Evolutionary conservation across 352 stramenopile genomes (phyloP), one percentile per base, ranked within the genome.

Genomic region (Phytopythium montanum): DNA sequence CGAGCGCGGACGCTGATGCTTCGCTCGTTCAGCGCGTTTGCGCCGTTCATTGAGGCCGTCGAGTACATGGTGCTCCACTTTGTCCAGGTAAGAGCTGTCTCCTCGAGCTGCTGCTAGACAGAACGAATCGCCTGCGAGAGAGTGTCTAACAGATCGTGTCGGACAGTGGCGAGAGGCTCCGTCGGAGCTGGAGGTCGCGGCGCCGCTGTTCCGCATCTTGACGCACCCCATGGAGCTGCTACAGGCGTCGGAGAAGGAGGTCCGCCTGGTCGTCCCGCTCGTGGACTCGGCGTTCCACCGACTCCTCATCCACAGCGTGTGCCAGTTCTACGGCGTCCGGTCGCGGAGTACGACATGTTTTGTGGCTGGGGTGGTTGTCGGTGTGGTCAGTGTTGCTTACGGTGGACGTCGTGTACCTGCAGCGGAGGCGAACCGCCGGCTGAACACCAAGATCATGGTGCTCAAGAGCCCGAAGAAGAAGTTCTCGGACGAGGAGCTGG

Each of bases 261-360:
- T 86, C 18, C 69, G 81, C 25, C 69, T 96, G 44, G 76, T 89
- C 25, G 62, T 96, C 21, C 85, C 87, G 16, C 73, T 96, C 9
- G 55, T 79, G 28, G 83, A 94, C 58, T 95, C 85, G 48, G 79
- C 87, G 5, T 96, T 95, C 61, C 87, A 96, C 59, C 87, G 87
- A 26, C 66, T 96, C 42, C 84, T 96, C 39, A 73, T 96, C 52
- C 87, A 96, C 76, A 91, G 77, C 21, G 73, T 93, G 10, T 96
- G 87, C 72, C 87, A 96, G 65, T 96, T 95, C 61, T 94, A 94
- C 39, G 81, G 82, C 50, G 68, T 96, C 48, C 80, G 80, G 48
- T 94, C 87, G 36, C 79, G 81, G 64, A 95, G 85, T 96, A 68
- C 54, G 81, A 79, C 50, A 12, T 2, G 18, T 7, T n/a, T n/a